A percentile compares a stretch with the other conserved stretches of the same genome.
Conservation (phyloP, 371 early-diverging fungal species). For the Zychaea mexicana region DNA sequence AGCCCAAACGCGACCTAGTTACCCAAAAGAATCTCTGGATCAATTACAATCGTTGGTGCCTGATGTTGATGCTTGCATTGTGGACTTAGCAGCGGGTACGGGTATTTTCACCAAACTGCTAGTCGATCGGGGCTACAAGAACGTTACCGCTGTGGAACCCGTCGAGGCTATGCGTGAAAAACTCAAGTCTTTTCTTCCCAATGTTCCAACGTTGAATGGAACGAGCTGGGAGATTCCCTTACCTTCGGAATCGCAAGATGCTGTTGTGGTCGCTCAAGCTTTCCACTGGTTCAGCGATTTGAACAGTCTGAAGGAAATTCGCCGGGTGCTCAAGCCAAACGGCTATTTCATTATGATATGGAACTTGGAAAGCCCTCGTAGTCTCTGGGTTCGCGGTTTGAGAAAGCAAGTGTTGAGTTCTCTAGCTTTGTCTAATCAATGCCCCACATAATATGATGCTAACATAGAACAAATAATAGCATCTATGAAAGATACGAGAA, state of each 20-base stretch:
- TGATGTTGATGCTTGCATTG: constrained; percentile 6
- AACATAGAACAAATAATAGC: constrained; percentile 8
- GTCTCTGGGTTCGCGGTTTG: constrained; percentile 39
- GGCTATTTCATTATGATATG: constrained; percentile 48
- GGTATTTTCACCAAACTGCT: constrained; percentile 47
- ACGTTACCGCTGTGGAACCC: constrained; percentile 52
- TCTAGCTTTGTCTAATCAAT: not conserved
- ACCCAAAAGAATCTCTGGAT: constrained; percentile 31
- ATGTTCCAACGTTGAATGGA: constrained; percentile 33
- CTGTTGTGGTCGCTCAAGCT: constrained; percentile 53
- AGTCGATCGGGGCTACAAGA: constrained; percentile 16
- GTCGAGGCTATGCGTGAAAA: constrained; percentile 46
- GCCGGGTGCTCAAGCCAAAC: constrained; percentile 48
- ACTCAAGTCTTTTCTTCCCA: constrained; percentile 23
- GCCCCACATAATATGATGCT: not conserved
- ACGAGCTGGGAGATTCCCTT: constrained; percentile 51
- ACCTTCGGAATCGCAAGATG: constrained; percentile 37
- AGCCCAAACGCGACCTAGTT: constrained; percentile 41
- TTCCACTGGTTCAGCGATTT: constrained; percentile 63
- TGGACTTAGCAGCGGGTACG: constrained; percentile 52
- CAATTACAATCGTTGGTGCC: constrained; percentile 16
- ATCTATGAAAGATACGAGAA: constrained; percentile 36
- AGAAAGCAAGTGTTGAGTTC: constrained; percentile 25
- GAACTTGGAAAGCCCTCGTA: constrained; percentile 50
- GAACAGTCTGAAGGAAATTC: constrained; percentile 44